phyloP scores from a whole-genome alignment of 331 rosid species.

The Rosa hybrid region DNA sequence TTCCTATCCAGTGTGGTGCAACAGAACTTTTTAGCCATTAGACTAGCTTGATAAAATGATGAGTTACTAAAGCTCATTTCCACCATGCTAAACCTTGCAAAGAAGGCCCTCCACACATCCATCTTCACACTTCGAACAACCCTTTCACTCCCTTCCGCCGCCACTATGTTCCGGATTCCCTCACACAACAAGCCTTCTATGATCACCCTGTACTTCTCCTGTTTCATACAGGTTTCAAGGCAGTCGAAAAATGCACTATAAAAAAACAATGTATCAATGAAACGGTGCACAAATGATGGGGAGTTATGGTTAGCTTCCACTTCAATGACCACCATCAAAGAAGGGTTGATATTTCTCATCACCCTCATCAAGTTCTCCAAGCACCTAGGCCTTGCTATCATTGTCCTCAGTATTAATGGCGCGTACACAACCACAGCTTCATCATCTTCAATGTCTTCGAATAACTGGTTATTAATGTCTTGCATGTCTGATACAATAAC shows the following conservation, averaged over 20 bases:
- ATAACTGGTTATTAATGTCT: conserved; percentile 46
- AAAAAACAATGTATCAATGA: conserved; percentile 59
- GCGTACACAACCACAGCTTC: conserved; percentile 62
- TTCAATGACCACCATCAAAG: conserved; percentile 64
- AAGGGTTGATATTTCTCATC: conserved; percentile 53
- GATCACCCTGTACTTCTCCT: conserved; percentile 33
- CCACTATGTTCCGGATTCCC: conserved; percentile 58
- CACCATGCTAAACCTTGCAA: conserved; percentile 59
- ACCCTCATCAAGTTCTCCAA: conserved; percentile 68
- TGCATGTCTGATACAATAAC: conserved; percentile 45
- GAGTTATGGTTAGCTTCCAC: conserved; percentile 64
- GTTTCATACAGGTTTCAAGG: conserved; percentile 43
- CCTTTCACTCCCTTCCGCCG: conserved; percentile 61
- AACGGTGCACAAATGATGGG: conserved; percentile 64
- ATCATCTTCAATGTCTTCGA: conserved; percentile 41
- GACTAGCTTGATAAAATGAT: conserved; percentile 53
- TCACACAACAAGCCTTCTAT: conserved; percentile 31
- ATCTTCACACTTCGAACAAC: conserved; percentile 52
- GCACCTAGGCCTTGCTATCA: conserved; percentile 51
- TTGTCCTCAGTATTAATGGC: conserved; percentile 41
- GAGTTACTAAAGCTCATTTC: conserved; percentile 60
- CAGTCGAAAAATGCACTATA: conserved; percentile 58
- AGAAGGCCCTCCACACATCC: conserved; percentile 80
- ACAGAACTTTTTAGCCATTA: conserved; percentile 42
- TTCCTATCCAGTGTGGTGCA: conserved; percentile 41